Evolutionary conservation across 2,329 filamentous ascomycete species (phyloP).

Genomic region (Nemania diffusa): DNA sequence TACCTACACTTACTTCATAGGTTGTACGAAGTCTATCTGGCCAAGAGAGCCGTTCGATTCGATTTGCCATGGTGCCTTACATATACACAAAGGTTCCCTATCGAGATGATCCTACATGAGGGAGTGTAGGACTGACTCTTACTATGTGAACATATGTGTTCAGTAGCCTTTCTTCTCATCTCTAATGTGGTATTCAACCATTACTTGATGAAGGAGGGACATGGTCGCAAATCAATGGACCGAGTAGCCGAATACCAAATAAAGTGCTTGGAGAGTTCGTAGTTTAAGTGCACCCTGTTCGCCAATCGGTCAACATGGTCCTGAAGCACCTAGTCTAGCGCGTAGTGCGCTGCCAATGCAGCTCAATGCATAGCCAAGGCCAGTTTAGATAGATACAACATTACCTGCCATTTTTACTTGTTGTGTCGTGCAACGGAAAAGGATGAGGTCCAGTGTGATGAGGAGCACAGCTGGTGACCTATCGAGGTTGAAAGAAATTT

Average conservation of each 20-base stretch:
- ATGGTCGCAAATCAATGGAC: background rate
- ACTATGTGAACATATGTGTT: background rate
- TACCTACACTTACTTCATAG: background rate
- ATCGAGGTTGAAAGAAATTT: slow-evolving; percentile 4
- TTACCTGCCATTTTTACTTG: background rate
- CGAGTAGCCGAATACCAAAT: background rate
- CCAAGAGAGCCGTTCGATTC: too few relatives aligned
- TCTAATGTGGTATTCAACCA: background rate
- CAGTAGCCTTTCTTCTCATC: background rate
- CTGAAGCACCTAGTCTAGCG: background rate
- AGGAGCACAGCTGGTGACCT: slow-evolving; percentile 2
- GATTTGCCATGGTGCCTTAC: slow-evolving; percentile 1
- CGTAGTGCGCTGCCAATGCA: background rate
- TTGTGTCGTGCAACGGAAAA: background rate
- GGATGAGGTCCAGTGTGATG: slow-evolving; percentile 3
- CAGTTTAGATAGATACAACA: background rate
- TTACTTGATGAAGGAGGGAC: background rate
- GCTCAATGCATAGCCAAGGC: background rate
- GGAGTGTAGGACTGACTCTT: background rate
- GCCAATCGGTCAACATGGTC: background rate
- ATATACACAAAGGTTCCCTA: background rate
- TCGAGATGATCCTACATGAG: slow-evolving; percentile 7
- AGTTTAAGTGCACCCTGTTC: slow-evolving; percentile 8
- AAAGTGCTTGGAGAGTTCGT: slow-evolving; percentile 1
- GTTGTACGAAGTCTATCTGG: background rate